phyloP scores from a whole-genome alignment of 129 eudicot genomes.

The Flaveria trinervia region DNA sequence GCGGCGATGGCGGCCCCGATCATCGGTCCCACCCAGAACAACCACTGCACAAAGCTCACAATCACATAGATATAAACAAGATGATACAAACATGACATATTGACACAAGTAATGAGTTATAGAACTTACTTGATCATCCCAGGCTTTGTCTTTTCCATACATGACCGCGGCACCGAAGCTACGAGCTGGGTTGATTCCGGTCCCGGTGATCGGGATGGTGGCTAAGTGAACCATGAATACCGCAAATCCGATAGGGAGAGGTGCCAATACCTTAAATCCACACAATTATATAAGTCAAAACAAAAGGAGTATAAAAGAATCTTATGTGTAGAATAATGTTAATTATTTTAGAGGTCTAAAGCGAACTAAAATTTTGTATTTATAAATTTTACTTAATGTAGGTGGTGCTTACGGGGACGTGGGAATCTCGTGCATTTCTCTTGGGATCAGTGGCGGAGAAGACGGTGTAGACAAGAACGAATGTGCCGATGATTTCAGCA shows the following conservation, averaged over 20 bases:
- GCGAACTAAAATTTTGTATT: too few relatives aligned
- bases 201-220: conserved; percentile 6
- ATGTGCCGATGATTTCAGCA: conserved; percentile 67
- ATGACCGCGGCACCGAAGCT: conserved; percentile 2
- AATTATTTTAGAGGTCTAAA: too few relatives aligned
- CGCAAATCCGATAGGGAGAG: conserved; percentile 3
- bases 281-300: neutral
- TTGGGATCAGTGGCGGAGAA: conserved; percentile 78
- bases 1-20: conserved; percentile 41
- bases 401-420: conserved; percentile 52
- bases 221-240: conserved; percentile 16
- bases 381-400: too few relatives aligned
- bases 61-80: neutral
- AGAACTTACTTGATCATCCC: conserved; percentile 31
- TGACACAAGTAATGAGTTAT: neutral
- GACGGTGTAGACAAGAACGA: conserved; percentile 64
- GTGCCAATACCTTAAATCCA: conserved; percentile 6
- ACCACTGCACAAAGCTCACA: conserved; percentile 21
- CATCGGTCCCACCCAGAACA: conserved; percentile 40
- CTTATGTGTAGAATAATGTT: too few relatives aligned
- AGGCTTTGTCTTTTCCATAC: conserved; percentile 25
- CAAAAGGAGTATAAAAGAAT: too few relatives aligned
- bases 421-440: conserved; percentile 74
- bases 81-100: neutral
- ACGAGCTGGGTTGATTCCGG: conserved; percentile 11